Conservation (phyloP, 345 rosid species). For the Citrus sinensis region DNA sequence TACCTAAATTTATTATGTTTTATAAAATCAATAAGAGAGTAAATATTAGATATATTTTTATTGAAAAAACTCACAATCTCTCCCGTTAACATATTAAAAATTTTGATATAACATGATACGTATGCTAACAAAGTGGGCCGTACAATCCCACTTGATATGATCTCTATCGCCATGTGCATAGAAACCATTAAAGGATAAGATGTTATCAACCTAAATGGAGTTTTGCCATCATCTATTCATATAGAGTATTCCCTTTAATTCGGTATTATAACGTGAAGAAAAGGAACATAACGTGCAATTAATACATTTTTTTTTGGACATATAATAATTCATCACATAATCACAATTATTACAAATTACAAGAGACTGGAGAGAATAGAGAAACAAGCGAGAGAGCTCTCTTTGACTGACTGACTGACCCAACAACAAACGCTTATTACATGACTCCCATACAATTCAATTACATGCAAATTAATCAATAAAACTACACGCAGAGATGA, state of each 20-base stretch:
- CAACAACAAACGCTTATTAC: neutral
- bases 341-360: neutral
- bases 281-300: neutral
- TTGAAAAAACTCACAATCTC: no score
- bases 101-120: neutral
- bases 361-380: neutral
- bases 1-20: no score
- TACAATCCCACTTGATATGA: neutral
- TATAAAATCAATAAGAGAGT: no score
- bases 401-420: neutral
- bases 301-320: neutral
- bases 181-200: neutral
- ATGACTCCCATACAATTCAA: neutral
- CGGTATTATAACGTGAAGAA: neutral
- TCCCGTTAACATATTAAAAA: neutral
- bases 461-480: conserved; percentile 10
- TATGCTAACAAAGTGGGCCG: neutral
- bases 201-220: neutral
- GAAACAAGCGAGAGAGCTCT: neutral
- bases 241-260: neutral
- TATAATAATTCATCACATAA: neutral
- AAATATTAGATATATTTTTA: no score
- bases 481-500: neutral
- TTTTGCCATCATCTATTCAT: no score
- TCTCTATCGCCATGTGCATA: neutral